Conservation (phyloP, 768 basidiomycete genomes). For the Mycena capillaripes region DNA sequence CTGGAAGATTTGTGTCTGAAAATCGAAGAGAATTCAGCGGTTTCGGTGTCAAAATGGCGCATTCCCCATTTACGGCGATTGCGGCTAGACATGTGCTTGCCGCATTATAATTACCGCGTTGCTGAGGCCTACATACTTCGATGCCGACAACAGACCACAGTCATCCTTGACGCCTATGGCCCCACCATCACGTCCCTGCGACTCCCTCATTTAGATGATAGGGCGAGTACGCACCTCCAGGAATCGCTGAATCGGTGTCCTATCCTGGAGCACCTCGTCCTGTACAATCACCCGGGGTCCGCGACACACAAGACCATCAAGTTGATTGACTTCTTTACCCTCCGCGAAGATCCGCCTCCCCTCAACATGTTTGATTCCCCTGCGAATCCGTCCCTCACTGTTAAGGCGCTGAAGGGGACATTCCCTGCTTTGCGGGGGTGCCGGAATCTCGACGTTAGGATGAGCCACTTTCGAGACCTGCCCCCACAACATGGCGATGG, state of each 20-base stretch:
- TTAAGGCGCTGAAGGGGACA: neutral
- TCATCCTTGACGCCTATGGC: neutral
- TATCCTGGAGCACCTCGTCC: neutral
- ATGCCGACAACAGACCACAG: neutral
- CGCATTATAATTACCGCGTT: too few species aligned
- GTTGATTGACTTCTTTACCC: neutral
- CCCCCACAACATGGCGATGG: too few species aligned
- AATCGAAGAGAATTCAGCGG: neutral
- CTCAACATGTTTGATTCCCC: too few species aligned
- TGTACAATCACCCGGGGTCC: neutral
- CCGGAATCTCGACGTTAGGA: neutral
- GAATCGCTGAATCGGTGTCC: neutral
- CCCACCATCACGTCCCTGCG: neutral
- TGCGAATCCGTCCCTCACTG: neutral
- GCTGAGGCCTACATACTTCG: too few species aligned
- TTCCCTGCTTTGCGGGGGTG: neutral
- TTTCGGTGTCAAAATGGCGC: neutral
- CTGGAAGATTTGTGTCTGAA: neutral
- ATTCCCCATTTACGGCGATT: neutral
- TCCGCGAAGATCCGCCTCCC: neutral
- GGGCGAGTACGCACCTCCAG: neutral
- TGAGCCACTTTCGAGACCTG: neutral
- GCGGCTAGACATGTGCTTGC: neutral
- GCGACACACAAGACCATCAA: neutral
- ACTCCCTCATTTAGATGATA: neutral